Conservation (phyloP, 371 early-diverging fungal genomes). For the Umbelopsis sp. region DNA sequence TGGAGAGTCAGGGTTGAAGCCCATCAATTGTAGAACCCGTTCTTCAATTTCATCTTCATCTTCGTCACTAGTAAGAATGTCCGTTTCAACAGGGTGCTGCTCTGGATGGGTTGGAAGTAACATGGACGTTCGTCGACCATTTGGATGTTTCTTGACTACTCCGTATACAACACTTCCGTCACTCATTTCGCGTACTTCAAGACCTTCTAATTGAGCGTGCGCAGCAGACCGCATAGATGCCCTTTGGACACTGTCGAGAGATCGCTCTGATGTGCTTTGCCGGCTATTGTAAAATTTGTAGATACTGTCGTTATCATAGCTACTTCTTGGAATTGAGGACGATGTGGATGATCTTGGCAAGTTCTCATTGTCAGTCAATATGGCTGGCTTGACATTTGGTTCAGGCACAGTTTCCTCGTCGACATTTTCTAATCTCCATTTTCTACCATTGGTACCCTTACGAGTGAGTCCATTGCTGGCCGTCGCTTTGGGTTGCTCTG, state of each 20-base stretch:
- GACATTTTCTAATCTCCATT: not conserved
- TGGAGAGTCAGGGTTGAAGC: conserved; percentile 14
- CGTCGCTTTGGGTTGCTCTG: conserved; percentile 1
- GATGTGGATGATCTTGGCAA: not conserved
- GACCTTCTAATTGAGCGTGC: conserved; percentile 32
- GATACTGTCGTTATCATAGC: conserved; percentile 20
- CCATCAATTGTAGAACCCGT: conserved; percentile 29
- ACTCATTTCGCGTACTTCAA: conserved; percentile 55
- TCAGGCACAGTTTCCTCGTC: not conserved
- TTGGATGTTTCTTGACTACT: conserved; percentile 30
- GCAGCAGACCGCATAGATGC: conserved; percentile 13
- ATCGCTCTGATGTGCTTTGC: conserved; percentile 1
- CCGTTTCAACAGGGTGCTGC: not conserved
- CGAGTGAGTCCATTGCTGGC: not conserved
- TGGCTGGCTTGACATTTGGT: not conserved
- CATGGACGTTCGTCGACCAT: conserved; percentile 1
- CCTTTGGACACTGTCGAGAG: conserved; percentile 3
- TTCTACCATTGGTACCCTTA: conserved; percentile 12
- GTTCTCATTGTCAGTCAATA: not conserved
- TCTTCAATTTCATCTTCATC: conserved; percentile 21
- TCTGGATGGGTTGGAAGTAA: not conserved
- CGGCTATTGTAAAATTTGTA: conserved; percentile 18
- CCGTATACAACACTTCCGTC: conserved; percentile 53
- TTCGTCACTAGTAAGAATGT: conserved; percentile 21
- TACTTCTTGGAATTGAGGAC: not conserved